These are phyloP conservation scores for Teunomyces lycoperdinae DNA, from an alignment of 805 yeast genomes.

Conservation along the genomic window DNA sequence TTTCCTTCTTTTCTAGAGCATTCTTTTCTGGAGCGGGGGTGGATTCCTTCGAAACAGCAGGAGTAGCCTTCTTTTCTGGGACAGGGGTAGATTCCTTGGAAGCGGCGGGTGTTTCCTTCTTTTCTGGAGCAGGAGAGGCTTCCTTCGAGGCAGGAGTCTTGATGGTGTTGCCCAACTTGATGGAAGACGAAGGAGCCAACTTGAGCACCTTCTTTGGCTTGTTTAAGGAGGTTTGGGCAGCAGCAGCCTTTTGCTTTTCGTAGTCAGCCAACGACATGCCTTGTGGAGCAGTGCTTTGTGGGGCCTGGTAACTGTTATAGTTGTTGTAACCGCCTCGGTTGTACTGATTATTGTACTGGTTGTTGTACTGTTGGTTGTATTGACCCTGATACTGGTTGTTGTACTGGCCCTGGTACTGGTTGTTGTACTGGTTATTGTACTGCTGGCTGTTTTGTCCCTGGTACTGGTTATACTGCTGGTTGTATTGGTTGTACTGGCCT, in stretches of 20 bases:
- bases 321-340: constrained; percentile 20
- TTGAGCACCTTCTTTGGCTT: constrained; percentile 69
- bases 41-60: constrained; percentile 17
- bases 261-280: constrained; percentile 78
- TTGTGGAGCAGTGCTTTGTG: constrained; percentile 25
- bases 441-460: constrained; percentile 18
- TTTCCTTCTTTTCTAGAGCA: constrained; percentile 1
- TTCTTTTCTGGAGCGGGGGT: constrained; percentile 13
- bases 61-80: constrained; percentile 6
- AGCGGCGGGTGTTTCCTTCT: constrained; percentile 29
- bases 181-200: constrained; percentile 61
- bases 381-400: constrained; percentile 17
- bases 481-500: constrained; percentile 21
- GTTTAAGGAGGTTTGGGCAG: constrained; percentile 37
- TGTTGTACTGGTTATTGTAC: constrained; percentile 11
- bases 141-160: constrained; percentile 31
- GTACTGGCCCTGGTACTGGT: constrained; percentile 18
- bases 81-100: constrained; percentile 6
- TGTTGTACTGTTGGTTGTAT: constrained; percentile 15
- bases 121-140: constrained; percentile 30
- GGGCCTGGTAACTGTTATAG: constrained; percentile 14
- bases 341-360: constrained; percentile 15
- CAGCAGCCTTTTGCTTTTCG: constrained; percentile 60
- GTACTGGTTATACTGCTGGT: constrained; percentile 11
- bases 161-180: constrained; percentile 47